Conservation (phyloP, 2,329 filamentous ascomycete species). For the Sarocladium oryzae region DNA sequence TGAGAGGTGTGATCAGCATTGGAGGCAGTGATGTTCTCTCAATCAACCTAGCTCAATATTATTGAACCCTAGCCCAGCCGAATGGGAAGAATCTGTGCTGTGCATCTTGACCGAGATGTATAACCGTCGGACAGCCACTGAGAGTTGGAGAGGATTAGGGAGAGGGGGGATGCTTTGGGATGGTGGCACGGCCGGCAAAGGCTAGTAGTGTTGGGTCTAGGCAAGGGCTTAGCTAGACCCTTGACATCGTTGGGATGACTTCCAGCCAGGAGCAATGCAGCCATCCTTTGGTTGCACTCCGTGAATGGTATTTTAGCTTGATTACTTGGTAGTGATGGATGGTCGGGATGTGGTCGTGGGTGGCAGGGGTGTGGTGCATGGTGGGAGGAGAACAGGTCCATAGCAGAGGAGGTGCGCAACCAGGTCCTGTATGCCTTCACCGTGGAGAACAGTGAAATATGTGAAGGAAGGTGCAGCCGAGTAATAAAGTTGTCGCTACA, state of each 20-base stretch:
- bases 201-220: slow-evolving; percentile 3
- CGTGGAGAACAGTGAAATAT: no score
- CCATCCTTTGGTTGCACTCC: no score
- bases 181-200: not conserved
- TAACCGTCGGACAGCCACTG: not conserved
- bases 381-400: not conserved
- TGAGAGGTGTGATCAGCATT: no score
- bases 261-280: no score
- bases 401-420: no score
- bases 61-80: not conserved
- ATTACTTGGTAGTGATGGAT: not conserved
- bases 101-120: not conserved
- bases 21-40: no score
- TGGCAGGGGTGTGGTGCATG: slow-evolving; percentile 2
- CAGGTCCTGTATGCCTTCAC: no score
- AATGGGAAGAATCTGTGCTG: not conserved
- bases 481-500: not conserved
- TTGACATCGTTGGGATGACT: not conserved
- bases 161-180: not conserved
- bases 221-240: not conserved
- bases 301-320: not conserved
- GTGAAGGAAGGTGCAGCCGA: not conserved
- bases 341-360: not conserved
- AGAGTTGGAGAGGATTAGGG: not conserved
- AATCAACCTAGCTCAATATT: no score